Percentiles rank a stretch among this genome's conserved stretches.
Conservation (phyloP, 768 basidiomycete genomes). For the Tephrocybe sp. region DNA sequence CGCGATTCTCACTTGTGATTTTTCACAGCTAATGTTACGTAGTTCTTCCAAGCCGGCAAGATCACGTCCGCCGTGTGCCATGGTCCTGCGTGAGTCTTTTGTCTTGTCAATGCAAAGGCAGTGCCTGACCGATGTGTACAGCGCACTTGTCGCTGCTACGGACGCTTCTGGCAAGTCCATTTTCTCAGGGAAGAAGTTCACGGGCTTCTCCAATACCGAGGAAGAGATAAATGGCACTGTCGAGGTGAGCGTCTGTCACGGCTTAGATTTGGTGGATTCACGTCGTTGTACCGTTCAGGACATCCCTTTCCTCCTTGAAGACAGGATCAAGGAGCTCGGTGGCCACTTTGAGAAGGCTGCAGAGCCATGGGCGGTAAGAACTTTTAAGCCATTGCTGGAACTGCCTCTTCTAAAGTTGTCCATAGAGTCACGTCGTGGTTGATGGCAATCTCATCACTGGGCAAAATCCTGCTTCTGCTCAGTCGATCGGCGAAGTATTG, state of each 20-base stretch:
- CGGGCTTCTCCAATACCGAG: slow-evolving; percentile 74
- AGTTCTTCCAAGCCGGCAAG: slow-evolving; percentile 73
- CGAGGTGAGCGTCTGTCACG: slow-evolving; percentile 32
- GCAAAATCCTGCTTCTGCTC: slow-evolving; percentile 73
- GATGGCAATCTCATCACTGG: slow-evolving; percentile 67
- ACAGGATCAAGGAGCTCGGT: slow-evolving; percentile 61
- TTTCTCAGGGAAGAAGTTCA: slow-evolving; percentile 55
- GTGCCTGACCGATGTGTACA: slow-evolving; percentile 14
- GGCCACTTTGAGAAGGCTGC: slow-evolving; percentile 61
- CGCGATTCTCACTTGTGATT: not conserved
- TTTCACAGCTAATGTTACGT: not conserved
- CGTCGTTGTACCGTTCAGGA: slow-evolving; percentile 27
- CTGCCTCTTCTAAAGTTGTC: not conserved
- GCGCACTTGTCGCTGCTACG: slow-evolving; percentile 59
- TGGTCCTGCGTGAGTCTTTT: slow-evolving; percentile 60
- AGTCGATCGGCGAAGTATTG: slow-evolving; percentile 53
- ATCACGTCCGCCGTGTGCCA: slow-evolving; percentile 77
- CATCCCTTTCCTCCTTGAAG: slow-evolving; percentile 75
- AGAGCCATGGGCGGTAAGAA: slow-evolving; percentile 56
- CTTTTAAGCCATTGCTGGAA: not conserved
- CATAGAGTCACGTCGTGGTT: slow-evolving; percentile 49
- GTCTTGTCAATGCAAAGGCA: not conserved
- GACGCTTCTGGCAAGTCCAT: slow-evolving; percentile 63
- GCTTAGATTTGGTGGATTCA: not conserved
- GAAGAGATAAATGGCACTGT: slow-evolving; percentile 49